Evolutionary conservation across 768 basidiomycete species (phyloP), one percentile per base, ranked within the genome.

Genomic region (Phaeotremella skinneri): DNA sequence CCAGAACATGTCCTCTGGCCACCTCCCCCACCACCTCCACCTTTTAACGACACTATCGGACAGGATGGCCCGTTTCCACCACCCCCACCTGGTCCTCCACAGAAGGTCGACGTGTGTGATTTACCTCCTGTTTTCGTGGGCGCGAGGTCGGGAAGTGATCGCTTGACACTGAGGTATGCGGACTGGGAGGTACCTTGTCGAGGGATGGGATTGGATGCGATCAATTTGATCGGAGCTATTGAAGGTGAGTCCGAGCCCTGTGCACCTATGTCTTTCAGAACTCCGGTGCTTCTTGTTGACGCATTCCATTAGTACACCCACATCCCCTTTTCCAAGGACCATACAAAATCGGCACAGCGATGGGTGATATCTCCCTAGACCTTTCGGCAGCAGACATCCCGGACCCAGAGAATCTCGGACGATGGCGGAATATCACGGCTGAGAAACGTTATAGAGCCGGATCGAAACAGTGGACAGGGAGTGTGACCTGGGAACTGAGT

Each of bases 151-250:
- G 43, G 9, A 13, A 45, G 43, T 20, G 43, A 45, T 7, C 11
- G 23, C 7, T 6, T 45, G 7, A 13, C 20, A 7, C 11, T 45
- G 13, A 45, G 43, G 21, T 20, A 45, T 21, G 13, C 13, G 23
- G 43, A 45, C 23, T 45, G 43, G 43, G 43, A 45, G 21, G 23
- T 45, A 11, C 43, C 43, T 7, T 45, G 43, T 45, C 43, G 43
- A 9, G 43, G 43, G 6, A 6, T 45, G 7, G 23, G 43, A 45
- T 6, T 14, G 20, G 43, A 45, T 9, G 43, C 13, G 6, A 6
- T 20, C 43, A 45, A 21, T 45, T 20, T 45, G 21, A 20, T 45
- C 23, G 43, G 43, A 6, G 43, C 13, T 45, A 20, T 45, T 6
- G 43, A 45, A 23, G 20, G 43, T 45, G 21, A 13, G 43, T 20